These are phyloP conservation scores for Pseudogymnoascus sp. DNA, from an alignment of 2,329 filamentous ascomycete genomes.

Conservation along the genomic window DNA sequence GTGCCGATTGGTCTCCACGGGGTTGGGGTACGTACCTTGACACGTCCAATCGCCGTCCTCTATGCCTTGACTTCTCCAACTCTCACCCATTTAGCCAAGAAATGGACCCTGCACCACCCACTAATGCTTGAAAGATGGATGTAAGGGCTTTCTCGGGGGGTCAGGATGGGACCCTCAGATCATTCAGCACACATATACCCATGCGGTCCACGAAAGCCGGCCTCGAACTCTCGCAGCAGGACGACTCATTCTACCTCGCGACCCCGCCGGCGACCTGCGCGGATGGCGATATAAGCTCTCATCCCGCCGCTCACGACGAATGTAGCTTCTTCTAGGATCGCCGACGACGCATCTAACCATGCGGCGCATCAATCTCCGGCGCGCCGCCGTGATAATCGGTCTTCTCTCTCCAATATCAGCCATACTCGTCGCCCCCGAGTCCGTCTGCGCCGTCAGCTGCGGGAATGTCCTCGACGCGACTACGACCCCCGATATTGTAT, in stretches of 20 bases:
- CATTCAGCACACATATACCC: background rate
- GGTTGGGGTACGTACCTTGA: background rate
- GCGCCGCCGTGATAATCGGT: background rate
- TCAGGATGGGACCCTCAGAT: background rate
- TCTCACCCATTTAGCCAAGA: background rate
- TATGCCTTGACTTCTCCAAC: background rate
- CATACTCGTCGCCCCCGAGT: slow-evolving; percentile 11
- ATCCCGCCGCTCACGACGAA: background rate
- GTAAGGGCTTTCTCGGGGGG: background rate
- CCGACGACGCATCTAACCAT: slow-evolving; percentile 4
- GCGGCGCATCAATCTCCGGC: slow-evolving; percentile 6
- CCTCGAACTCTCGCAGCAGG: background rate
- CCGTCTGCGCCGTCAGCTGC: slow-evolving; percentile 23
- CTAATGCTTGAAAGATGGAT: background rate
- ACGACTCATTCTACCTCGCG: background rate
- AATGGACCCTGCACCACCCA: background rate
- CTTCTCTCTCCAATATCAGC: background rate
- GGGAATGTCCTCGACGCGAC: slow-evolving; percentile 23
- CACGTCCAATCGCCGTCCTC: background rate
- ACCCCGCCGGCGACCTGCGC: background rate
- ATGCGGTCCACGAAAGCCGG: background rate
- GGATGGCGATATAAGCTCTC: background rate
- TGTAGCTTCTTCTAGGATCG: slow-evolving; percentile 3
- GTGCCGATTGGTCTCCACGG: background rate
- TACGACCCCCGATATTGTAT: slow-evolving; percentile 19